Percentiles rank a stretch among this genome's conserved stretches.
phyloP scores from a whole-genome alignment of 2,329 filamentous ascomycete genomes.

The Monascus ruber region DNA sequence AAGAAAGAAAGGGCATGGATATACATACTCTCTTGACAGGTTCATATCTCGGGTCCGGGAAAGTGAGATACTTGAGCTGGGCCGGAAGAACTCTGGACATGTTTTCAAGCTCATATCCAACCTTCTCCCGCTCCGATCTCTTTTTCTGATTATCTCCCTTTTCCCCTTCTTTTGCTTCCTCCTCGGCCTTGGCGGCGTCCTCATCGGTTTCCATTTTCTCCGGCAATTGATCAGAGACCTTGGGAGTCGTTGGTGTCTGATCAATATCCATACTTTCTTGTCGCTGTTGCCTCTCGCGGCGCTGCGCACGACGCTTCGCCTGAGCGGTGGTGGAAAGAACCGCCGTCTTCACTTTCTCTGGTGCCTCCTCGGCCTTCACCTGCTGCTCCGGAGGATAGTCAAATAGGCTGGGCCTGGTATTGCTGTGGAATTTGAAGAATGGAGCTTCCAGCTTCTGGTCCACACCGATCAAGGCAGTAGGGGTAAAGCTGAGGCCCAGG shows the following conservation, averaged over 20 bases:
- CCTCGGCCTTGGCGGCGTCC: conserved; percentile 50
- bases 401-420: conserved; percentile 86
- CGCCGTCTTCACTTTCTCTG: conserved; percentile 86
- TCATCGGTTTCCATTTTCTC: conserved; percentile 77
- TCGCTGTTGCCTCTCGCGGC: conserved; percentile 81
- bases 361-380: conserved; percentile 85
- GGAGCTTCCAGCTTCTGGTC: conserved; percentile 91
- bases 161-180: conserved; percentile 46
- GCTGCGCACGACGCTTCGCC: conserved; percentile 86
- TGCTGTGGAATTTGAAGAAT: conserved; percentile 89
- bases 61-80: conserved; percentile 92
- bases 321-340: conserved; percentile 94
- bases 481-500: conserved; percentile 89
- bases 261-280: conserved; percentile 95
- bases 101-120: conserved; percentile 91
- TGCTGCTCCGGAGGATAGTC: conserved; percentile 97
- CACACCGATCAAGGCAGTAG: conserved; percentile 87
- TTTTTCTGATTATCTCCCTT: conserved; percentile 67
- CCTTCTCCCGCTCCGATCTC: conserved; percentile 89
- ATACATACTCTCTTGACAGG: conserved; percentile 73
- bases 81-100: conserved; percentile 88
- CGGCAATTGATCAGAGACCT: conserved; percentile 45
- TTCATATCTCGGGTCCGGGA: conserved; percentile 80
- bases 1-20: background rate
- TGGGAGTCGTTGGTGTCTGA: conserved; percentile 62